Conservation (phyloP, 139 green algal genomes). For the Astrephomene gubernaculifera region DNA sequence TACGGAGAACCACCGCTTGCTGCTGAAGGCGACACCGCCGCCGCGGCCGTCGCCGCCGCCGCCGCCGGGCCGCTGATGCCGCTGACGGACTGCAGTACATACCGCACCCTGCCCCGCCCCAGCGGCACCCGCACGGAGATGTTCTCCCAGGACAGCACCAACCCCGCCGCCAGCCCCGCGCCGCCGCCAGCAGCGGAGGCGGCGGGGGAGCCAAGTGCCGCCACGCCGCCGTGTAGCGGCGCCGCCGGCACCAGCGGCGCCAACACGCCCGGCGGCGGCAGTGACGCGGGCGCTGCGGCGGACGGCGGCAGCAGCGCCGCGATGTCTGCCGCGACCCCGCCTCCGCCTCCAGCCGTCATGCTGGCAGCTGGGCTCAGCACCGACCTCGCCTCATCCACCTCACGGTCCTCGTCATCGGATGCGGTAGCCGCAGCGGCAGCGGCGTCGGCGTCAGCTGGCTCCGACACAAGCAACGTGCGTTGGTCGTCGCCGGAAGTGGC, state of each 20-base stretch:
- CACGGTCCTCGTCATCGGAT: conserved; percentile 20
- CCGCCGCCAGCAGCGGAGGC: not conserved
- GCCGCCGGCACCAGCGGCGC: not conserved
- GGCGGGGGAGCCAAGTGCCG: not conserved
- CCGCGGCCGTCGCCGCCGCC: not conserved
- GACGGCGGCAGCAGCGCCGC: too few species aligned
- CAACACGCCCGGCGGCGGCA: not conserved
- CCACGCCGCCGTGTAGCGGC: not conserved
- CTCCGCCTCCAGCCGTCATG: not conserved
- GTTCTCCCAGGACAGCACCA: conserved; percentile 74
- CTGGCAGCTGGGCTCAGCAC: not conserved
- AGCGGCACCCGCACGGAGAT: conserved; percentile 57
- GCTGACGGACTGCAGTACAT: conserved; percentile 58
- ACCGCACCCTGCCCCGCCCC: conserved; percentile 41
- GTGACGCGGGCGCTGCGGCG: not conserved
- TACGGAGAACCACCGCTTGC: not conserved
- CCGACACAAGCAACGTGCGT: too few species aligned
- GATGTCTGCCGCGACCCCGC: not conserved
- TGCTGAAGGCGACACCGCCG: not conserved
- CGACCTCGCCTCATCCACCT: conserved; percentile 31
- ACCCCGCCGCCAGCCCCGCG: too few species aligned
- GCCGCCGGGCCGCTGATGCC: conserved; percentile 34
- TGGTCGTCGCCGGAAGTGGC: not conserved
- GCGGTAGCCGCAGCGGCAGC: not conserved
- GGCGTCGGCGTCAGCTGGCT: not conserved